These are phyloP conservation scores for Blastocrithidia nonstop DNA, from an alignment of 208 protist species.

Conservation along the genomic window DNA sequence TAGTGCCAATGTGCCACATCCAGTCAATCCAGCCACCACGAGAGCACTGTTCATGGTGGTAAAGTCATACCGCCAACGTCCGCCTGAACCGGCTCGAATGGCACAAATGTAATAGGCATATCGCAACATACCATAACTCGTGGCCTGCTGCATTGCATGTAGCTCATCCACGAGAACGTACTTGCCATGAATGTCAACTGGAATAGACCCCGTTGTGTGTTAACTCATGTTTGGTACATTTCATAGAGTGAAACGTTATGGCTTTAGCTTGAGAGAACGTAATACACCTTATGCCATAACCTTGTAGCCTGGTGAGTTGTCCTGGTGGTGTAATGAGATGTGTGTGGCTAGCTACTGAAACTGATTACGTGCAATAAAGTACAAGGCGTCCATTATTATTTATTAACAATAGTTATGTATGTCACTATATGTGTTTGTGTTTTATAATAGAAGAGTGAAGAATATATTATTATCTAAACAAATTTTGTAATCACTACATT, in stretches of 20 bases:
- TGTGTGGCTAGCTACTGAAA: constrained; percentile 72
- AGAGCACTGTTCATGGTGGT: constrained; percentile 69
- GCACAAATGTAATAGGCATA: constrained; percentile 48
- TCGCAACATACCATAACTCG: constrained; percentile 54
- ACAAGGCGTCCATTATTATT: constrained; percentile 49
- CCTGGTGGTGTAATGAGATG: constrained; percentile 61
- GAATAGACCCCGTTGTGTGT: constrained; percentile 46
- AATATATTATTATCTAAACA: no score
- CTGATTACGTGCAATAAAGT: constrained; percentile 48
- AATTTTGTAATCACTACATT: no score
- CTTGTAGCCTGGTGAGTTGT: constrained; percentile 31
- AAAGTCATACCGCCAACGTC: constrained; percentile 69
- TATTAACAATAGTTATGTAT: background rate
- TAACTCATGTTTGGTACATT: constrained; percentile 58
- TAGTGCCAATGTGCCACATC: constrained; percentile 21
- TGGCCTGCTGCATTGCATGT: constrained; percentile 24
- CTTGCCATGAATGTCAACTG: constrained; percentile 57
- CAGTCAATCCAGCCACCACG: constrained; percentile 17
- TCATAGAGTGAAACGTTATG: constrained; percentile 37
- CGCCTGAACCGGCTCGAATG: constrained; percentile 44
- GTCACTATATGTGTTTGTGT: constrained; percentile 7
- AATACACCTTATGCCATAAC: constrained; percentile 15
- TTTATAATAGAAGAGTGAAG: constrained; percentile 10
- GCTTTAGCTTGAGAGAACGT: no score
- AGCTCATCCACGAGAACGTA: constrained; percentile 62